A percentile compares a stretch with the other conserved stretches of the same genome.
Evolutionary conservation across 2,329 filamentous ascomycete species (phyloP).

Genomic region (Tricladium varicosporioides): DNA sequence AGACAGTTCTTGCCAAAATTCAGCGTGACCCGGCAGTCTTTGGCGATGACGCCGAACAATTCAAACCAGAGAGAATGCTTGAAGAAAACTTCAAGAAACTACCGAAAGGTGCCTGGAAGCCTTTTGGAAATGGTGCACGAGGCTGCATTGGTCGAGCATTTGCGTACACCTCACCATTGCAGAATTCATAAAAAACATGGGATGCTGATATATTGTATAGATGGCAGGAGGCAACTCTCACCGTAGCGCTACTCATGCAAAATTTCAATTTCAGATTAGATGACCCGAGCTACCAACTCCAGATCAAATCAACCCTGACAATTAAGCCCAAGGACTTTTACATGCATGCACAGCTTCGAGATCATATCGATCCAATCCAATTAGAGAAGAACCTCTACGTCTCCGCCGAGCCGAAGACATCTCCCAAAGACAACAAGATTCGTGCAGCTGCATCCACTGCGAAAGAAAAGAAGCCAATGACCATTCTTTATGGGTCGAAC

Average conservation of each 20-base stretch:
- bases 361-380: slow-evolving; percentile 43
- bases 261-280: slow-evolving; percentile 67
- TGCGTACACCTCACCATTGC: slow-evolving; percentile 37
- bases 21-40: slow-evolving; percentile 65
- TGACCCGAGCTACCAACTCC: slow-evolving; percentile 58
- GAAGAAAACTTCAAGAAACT: slow-evolving; percentile 66
- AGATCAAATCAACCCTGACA: slow-evolving; percentile 56
- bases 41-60: slow-evolving; percentile 63
- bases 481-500: slow-evolving; percentile 73
- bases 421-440: slow-evolving; percentile 31
- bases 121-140: slow-evolving; percentile 71
- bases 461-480: slow-evolving; percentile 39
- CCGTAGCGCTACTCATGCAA: slow-evolving; percentile 63
- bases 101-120: slow-evolving; percentile 65
- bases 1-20: slow-evolving; percentile 46
- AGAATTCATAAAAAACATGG: no score
- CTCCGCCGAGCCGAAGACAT: not conserved
- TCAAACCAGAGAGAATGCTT: slow-evolving; percentile 70
- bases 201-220: no score
- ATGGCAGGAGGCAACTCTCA: slow-evolving; percentile 68
- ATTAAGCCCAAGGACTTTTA: slow-evolving; percentile 64
- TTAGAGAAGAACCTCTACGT: slow-evolving; percentile 39
- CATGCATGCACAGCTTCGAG: slow-evolving; percentile 57
- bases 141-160: slow-evolving; percentile 73
- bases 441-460: not conserved